phyloP scores from a whole-genome alignment of 345 rosid species.

The Populus simonii region DNA sequence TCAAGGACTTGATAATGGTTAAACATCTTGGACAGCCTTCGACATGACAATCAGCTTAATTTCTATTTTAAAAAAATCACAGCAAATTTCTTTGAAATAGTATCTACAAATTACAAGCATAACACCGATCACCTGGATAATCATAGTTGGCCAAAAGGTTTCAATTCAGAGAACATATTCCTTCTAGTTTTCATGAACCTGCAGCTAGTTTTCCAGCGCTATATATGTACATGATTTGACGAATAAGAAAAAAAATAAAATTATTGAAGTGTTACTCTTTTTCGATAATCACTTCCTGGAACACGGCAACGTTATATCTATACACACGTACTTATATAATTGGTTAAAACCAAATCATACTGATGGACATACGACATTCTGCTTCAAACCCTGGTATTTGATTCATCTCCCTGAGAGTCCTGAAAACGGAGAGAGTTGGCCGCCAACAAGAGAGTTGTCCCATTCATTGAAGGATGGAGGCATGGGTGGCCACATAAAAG shows the following conservation, averaged over 20 bases:
- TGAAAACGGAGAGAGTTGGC: slow-evolving; percentile 32
- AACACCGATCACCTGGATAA: not conserved
- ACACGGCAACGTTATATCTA: not conserved
- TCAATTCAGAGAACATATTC: not conserved
- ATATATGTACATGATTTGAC: not conserved
- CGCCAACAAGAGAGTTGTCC: slow-evolving; percentile 36
- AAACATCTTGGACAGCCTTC: too few relatives aligned
- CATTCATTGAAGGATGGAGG: slow-evolving; percentile 52
- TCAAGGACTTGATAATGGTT: too few relatives aligned
- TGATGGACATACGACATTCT: not conserved
- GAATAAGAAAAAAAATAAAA: not conserved
- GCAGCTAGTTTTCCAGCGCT: not conserved
- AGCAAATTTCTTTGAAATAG: too few relatives aligned
- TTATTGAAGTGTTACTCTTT: not conserved
- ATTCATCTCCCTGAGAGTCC: slow-evolving; percentile 42
- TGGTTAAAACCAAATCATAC: not conserved
- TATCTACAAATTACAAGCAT: too few relatives aligned
- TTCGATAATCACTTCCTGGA: not conserved
- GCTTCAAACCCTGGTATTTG: not conserved
- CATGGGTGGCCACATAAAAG: slow-evolving; percentile 68
- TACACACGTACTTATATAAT: not conserved
- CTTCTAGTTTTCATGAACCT: not conserved
- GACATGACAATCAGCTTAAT: too few relatives aligned
- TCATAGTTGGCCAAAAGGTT: not conserved
- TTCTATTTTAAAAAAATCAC: too few relatives aligned